Evolutionary conservation across 2,329 filamentous ascomycete genomes (phyloP), one percentile per base, ranked within the genome.

Genomic region (Daldinia sp.): DNA sequence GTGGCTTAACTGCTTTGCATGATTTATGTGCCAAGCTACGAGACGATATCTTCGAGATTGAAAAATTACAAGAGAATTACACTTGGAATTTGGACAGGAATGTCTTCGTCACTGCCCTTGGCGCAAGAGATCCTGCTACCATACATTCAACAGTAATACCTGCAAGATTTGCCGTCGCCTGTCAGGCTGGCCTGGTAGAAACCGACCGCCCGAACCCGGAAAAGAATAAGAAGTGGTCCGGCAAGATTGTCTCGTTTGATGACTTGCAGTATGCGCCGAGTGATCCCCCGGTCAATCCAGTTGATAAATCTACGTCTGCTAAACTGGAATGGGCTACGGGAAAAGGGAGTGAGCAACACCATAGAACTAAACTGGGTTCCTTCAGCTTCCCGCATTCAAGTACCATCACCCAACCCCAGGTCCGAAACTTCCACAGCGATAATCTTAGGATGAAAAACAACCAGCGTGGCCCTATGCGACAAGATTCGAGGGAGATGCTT

Each of bases 241-340:
- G 76, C n/a, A 72, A 76, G 45, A 61, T 73, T 13, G 48, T 77
- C 47, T 75, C 76, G 6, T 77, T 77, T 35, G 76, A 77, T n/a
- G 74, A 77, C 23, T 48, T 77, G 29, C 61, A 71, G 48, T 71
- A 70, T 56, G 61, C 58, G 3, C 62, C 70, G 5, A 60, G 48
- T 17, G 58, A 58, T 29, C 23, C 23, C n/a, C 13, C 23, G 7
- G 2, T 49, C 1, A 29, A 29, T 25, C 30, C 25, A 6, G n/a
- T 15, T 10, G 4, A 19, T 1, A 13, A 29, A 3, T 17, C 17
- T 23, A 2, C 50, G 9, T 70, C 68, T 32, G 45, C 58, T 5
- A 39, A 57, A 8, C 30, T 71, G 9, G 66, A 70, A 15, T 55
- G 41, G 3, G 66, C 68, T 15, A 50, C 60, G 19, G 51, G 25